Conservation (phyloP, 768 basidiomycete species). For the Rhodosporidiobolus sp. region DNA sequence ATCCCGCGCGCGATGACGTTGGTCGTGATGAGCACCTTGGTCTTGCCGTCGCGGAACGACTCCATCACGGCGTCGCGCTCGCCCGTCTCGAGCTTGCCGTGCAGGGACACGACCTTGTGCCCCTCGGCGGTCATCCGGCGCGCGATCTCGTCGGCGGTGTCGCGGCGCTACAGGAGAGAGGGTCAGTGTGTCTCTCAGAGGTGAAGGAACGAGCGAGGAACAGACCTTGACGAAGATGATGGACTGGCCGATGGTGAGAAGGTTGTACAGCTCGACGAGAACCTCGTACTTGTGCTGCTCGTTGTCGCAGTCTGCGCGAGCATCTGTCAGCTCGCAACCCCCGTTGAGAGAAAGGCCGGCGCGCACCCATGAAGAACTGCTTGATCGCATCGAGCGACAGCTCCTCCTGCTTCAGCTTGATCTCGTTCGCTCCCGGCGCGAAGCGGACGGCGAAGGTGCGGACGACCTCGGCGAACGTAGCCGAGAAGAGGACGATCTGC, state of each 20-base stretch:
- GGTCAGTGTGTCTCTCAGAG: no score
- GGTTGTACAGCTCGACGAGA: conserved; percentile 78
- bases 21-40: conserved; percentile 96
- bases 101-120: conserved; percentile 92
- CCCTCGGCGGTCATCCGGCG: conserved; percentile 86
- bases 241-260: conserved; percentile 93
- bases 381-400: conserved; percentile 88
- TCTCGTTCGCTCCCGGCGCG: conserved; percentile 92
- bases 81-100: conserved; percentile 83
- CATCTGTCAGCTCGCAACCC: background rate
- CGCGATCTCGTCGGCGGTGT: conserved; percentile 88
- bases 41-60: conserved; percentile 89
- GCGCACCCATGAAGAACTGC: conserved; percentile 83
- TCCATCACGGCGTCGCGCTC: conserved; percentile 93
- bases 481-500: conserved; percentile 95
- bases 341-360: background rate
- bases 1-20: conserved; percentile 98
- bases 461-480: conserved; percentile 93
- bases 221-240: conserved; percentile 95
- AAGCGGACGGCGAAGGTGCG: conserved; percentile 87
- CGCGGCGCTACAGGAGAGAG: conserved; percentile 62
- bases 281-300: conserved; percentile 95
- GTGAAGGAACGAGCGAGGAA: background rate
- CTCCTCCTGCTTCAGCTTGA: conserved; percentile 89
- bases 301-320: conserved; percentile 62